These are phyloP conservation scores for Solanum etuberosum DNA, from an alignment of 257 asterid genomes.

Conservation along the genomic window DNA sequence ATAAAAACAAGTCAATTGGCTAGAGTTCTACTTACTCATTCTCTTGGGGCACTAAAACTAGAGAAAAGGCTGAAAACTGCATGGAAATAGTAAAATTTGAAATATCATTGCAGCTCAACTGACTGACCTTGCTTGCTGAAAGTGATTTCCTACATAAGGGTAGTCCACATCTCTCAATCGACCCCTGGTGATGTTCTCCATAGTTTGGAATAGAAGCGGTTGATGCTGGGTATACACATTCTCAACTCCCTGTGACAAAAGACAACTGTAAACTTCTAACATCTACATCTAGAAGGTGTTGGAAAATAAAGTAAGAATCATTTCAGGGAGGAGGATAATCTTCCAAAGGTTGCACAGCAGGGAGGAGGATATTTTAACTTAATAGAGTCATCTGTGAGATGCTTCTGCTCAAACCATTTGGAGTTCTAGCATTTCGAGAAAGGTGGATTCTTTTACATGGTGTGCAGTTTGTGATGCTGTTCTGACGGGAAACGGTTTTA, in stretches of 20 bases:
- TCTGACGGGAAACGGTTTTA: background rate
- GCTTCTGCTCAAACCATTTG: background rate
- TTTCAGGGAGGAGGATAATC: background rate
- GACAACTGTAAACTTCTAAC: conserved; percentile 3
- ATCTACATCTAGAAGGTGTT: background rate
- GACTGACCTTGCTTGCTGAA: conserved; percentile 81
- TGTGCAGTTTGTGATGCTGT: background rate
- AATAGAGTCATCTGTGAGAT: background rate
- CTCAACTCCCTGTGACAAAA: conserved; percentile 72
- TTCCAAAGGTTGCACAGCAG: background rate
- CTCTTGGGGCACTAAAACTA: background rate
- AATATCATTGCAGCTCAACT: background rate
- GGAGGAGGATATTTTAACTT: background rate
- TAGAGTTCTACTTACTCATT: background rate
- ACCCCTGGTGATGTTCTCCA: conserved; percentile 92
- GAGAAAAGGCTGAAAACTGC: background rate
- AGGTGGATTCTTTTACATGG: background rate
- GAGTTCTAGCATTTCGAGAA: background rate
- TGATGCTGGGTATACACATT: conserved; percentile 99
- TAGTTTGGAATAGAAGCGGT: conserved; percentile 76
- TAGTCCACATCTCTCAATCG: conserved; percentile 92
- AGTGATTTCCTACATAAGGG: conserved; percentile 92
- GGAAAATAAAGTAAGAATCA: background rate
- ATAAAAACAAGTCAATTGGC: background rate
- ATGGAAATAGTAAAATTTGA: background rate